Evolutionary conservation across 352 stramenopile genomes (phyloP), one percentile per base, ranked within the genome.

Genomic region (Blastocystis sp.): DNA sequence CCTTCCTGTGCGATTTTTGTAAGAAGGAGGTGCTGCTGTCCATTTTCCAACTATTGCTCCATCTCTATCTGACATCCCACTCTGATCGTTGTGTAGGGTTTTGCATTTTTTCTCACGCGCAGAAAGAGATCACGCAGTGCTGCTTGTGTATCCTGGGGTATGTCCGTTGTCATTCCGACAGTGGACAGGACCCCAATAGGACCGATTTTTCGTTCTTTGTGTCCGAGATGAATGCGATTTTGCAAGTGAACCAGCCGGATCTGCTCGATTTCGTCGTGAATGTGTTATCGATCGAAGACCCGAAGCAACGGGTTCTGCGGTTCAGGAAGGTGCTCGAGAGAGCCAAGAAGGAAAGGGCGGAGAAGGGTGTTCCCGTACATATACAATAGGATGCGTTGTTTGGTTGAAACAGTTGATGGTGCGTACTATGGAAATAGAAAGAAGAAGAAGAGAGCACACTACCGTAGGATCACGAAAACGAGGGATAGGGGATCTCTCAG

Each of bases 111-210:
- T 55, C 1, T 85, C 3, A 69, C 24, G 37, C n/a, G 51, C 70
- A 85, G 74, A 85, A 85, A 24, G 74, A 85, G 31, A 50, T 85
- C 21, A 85, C 74, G 3, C 74, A 85, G 29, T 67, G 55, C 35
- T 85, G 50, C 24, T 29, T 85, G 0, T 10, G 55, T 21, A 69
- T 85, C 21, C 12, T 85, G 13, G 24, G 21, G 2, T 13, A 39
- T 12, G 74, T 85, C 41, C n/a, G n/a, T n/a, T n/a, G n/a, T n/a
- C 60, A 70, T 39, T 39, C 59, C n/a, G 29, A 21, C 9, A 19
- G 6, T 55, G 9, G 6, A 6, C 6, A 70, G n/a, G 21, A 67
- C 16, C 74, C n/a, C 10, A 39, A 85, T 67, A 31, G 31, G 31
- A 59, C 12, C 13, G 74, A 69, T 3, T 37, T 85, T 16, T 59